These are phyloP conservation scores for Rhododendron henanense DNA, from an alignment of 148 eudicot genomes.

Conservation along the genomic window DNA sequence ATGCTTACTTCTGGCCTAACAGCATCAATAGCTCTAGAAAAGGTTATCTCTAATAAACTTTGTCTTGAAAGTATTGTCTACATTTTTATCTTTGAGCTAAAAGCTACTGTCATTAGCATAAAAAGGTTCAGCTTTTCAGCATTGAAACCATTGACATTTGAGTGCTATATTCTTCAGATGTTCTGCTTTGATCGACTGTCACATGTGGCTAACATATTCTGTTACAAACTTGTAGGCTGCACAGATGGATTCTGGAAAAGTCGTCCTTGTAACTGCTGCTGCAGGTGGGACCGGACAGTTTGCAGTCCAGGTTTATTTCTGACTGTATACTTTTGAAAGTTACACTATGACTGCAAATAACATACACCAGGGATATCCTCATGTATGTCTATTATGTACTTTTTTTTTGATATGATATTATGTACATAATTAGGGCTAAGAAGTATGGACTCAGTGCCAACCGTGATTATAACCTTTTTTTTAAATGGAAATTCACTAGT, in stretches of 20 bases:
- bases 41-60: conserved; percentile 34
- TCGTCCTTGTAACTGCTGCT: conserved; percentile 93
- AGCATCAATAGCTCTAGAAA: conserved; percentile 91
- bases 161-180: neutral
- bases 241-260: conserved; percentile 75
- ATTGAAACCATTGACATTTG: neutral
- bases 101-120: neutral
- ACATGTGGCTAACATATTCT: neutral
- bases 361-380: neutral
- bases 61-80: neutral
- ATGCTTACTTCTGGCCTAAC: conserved; percentile 99
- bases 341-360: neutral
- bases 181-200: neutral
- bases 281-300: conserved; percentile 99
- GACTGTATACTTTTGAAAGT: neutral
- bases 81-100: neutral
- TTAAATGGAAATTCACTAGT: neutral
- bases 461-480: neutral
- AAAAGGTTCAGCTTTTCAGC: neutral
- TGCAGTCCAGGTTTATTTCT: conserved; percentile 79
- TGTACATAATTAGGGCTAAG: neutral
- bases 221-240: conserved; percentile 57
- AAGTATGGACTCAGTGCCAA: neutral
- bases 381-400: neutral
- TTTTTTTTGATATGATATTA: neutral